Evolutionary conservation across 306 rosid genomes (phyloP), one percentile per base, ranked within the genome.

Genomic region (Glycine latifolia): DNA sequence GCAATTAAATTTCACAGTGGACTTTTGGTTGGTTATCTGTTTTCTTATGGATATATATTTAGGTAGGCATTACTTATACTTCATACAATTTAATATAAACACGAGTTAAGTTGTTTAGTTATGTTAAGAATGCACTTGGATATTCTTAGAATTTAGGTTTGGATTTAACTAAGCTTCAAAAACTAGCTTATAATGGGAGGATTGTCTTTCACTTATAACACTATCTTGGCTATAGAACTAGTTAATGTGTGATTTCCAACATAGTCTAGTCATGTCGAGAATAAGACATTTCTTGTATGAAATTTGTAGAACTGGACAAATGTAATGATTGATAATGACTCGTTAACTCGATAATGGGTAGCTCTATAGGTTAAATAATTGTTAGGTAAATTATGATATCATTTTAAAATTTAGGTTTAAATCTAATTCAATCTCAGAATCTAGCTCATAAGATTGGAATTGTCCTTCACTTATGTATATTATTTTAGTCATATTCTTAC

Each of bases 1-100:
- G 59, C 41, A 75, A 56, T 58, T 44, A 13, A 81, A 62, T 69
- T 67, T 53, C 61, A 71, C 20, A 11, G 61, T 69, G 50, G 46
- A 61, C 62, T 77, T 70, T n/a, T 43, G 11, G 39, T 26, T 49
- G 37, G 50, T 83, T 71, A 15, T 56, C 69, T 63, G 46, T 75
- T 55, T 31, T 81, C 75, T 43, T 43, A 53, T 8, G 75, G 62
- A 77, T 9, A 82, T 20, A 70, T 44, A 50, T 54, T 16, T 67
- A 35, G 55, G 8, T 15, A 66, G 20, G 16, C 52, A 41, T 10
- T 31, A 4, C 58, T 15, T 44, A 7, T n/a, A 47, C 69, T 14
- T 60, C 9, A 54, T 79, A 20, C 46, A 68, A 14, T 79, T 44
- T n/a, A 68, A 14, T 53, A 46, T 55, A 5, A 79, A 68, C 58